Conservation (phyloP, 108 stramenopile genomes). For the Pseudonitzschia delicatissima region DNA sequence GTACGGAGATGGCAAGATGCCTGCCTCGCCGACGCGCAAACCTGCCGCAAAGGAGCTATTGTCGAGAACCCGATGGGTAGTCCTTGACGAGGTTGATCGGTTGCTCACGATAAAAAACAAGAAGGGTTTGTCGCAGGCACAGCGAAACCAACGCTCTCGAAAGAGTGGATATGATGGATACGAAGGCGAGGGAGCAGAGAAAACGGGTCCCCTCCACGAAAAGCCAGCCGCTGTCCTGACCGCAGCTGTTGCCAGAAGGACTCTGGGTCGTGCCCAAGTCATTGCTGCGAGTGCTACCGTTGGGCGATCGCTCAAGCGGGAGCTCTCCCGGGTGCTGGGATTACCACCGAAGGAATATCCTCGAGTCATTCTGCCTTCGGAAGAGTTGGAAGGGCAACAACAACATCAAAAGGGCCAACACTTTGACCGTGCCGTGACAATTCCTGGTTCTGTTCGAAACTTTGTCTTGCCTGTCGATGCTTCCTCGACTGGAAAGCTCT, state of each 20-base stretch:
- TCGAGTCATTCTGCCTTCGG: constrained; percentile 48
- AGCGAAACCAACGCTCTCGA: background rate
- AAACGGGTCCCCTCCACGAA: constrained; percentile 49
- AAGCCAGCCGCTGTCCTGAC: constrained; percentile 83
- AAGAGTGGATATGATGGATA: background rate
- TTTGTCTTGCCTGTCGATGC: constrained; percentile 66
- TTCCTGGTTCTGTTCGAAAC: constrained; percentile 72
- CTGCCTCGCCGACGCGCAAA: constrained; percentile 75
- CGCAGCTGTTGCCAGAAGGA: constrained; percentile 64
- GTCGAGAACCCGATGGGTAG: constrained; percentile 52
- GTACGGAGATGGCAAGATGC: constrained; percentile 73
- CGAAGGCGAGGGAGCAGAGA: background rate
- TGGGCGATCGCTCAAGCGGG: constrained; percentile 87
- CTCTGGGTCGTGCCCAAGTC: constrained; percentile 71
- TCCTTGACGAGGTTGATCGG: constrained; percentile 87
- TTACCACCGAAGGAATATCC: constrained; percentile 78
- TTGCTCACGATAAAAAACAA: constrained; percentile 50
- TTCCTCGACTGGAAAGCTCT: constrained; percentile 56
- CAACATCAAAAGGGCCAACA: constrained; percentile 30
- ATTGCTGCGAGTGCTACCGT: constrained; percentile 93
- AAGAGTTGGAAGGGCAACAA: constrained; percentile 1
- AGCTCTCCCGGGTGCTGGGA: constrained; percentile 82
- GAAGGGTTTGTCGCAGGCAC: constrained; percentile 22
- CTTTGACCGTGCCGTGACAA: constrained; percentile 70
- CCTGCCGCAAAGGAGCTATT: constrained; percentile 72